Evolutionary conservation across 257 asterid genomes (phyloP).

Genomic region (Eustoma russellianum): DNA sequence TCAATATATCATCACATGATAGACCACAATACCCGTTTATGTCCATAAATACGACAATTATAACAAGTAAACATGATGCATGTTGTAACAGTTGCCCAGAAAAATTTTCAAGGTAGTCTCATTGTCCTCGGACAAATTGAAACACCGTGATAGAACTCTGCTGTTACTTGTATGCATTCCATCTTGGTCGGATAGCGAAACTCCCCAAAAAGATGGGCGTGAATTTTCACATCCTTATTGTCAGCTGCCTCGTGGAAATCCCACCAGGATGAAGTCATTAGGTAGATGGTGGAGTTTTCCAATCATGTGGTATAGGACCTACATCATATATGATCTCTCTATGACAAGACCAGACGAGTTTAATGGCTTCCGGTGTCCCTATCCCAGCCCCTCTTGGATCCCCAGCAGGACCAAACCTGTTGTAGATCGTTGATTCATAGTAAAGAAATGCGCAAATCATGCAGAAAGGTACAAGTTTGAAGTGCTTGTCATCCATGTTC

Average conservation of each 20-base stretch:
- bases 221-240: too few species aligned
- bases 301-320: conserved; percentile 61
- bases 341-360: conserved; percentile 92
- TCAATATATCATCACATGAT: too few species aligned
- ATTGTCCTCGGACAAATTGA: too few species aligned
- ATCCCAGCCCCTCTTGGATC: conserved; percentile 93
- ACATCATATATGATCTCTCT: conserved; percentile 68
- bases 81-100: too few species aligned
- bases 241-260: too few species aligned
- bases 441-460: not conserved
- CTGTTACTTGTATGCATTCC: not conserved
- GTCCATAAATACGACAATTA: too few species aligned
- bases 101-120: too few species aligned
- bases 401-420: conserved; percentile 88
- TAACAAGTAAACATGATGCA: too few species aligned
- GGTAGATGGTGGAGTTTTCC: conserved; percentile 48
- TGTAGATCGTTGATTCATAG: not conserved
- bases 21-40: too few species aligned
- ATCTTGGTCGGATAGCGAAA: not conserved
- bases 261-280: conserved; percentile 2
- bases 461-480: not conserved
- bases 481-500: not conserved
- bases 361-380: conserved; percentile 87
- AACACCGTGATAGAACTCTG: too few species aligned
- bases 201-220: too few species aligned